Evolutionary conservation across 345 rosid species (phyloP), one percentile per base, ranked within the genome.

Genomic region (Crucihimalaya himalaica): DNA sequence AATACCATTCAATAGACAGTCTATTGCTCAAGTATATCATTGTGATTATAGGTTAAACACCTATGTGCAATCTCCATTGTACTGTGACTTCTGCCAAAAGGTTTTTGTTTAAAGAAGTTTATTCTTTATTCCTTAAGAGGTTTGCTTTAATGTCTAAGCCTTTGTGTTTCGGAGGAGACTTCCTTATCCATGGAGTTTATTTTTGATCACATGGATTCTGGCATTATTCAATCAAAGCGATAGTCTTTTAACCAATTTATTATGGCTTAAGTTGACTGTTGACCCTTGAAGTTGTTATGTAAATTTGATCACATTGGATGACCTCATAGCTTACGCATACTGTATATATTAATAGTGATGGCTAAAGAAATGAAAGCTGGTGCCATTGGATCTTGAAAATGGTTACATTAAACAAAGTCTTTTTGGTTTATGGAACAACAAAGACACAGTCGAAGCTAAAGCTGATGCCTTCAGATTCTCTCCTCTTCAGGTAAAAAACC

Each of bases 371-470:
- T 25, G 5, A 67, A 27, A 60, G 40, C 29, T 62, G 62, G 18
- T 39, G 48, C 27, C 35, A 55, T 68, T 27, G 56, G 65, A 60
- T 21, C 47, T 48, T 48, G 19, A 35, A 20, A 63, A 53, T 15
- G 35, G 45, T 37, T 40, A 72, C 46, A 40, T 35, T 31, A 54
- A 35, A 63, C 46, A 73, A 60, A 62, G 70, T 21, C 14, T 53
- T 62, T 53, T 42, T 42, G 70, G 55, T 42, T 63, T 63, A 53
- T 63, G 70, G 63, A 63, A 54, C 55, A 53, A 72, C 13, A 54
- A n/a, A 45, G 71, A 58, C 68, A 57, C 32, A 6, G 19, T 48
- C 2, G 51, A 69, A 62, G 31, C 68, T 66, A 28, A 58, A 73
- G 65, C 57, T 68, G 63, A 31, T 31, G 58, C 9, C 54, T 39